These are phyloP conservation scores for Teratosphaeria destructans DNA, from an alignment of 2,329 filamentous ascomycete genomes.

Conservation along the genomic window DNA sequence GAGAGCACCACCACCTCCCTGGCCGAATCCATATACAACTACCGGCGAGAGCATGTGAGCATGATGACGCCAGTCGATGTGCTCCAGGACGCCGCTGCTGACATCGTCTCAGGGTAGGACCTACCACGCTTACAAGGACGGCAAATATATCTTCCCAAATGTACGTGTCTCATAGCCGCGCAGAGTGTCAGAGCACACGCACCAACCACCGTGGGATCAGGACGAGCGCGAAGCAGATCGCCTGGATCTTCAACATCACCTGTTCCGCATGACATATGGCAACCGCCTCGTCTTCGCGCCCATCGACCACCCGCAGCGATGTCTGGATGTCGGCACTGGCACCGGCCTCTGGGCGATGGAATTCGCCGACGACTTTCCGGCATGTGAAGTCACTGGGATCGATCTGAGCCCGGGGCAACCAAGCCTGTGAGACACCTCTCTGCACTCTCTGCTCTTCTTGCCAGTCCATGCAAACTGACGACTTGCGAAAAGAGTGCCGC, in stretches of 20 bases:
- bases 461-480: not conserved
- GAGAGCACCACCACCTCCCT: conserved; percentile 25
- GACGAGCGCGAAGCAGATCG: conserved; percentile 27
- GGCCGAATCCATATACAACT: conserved; percentile 28
- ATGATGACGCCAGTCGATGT: not conserved
- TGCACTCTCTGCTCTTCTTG: not conserved
- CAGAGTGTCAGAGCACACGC: not conserved
- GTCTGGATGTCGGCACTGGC: conserved; percentile 43
- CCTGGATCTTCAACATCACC: conserved; percentile 32
- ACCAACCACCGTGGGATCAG: not conserved
- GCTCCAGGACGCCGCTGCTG: conserved; percentile 2
- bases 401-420: conserved; percentile 44
- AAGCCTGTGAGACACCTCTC: conserved; percentile 21
- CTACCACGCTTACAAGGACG: conserved; percentile 28
- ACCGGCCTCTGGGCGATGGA: conserved; percentile 50
- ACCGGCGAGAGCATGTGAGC: conserved; percentile 25
- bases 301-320: conserved; percentile 30
- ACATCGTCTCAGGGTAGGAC: not conserved
- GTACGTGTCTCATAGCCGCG: conserved; percentile 13
- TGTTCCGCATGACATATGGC: conserved; percentile 38
- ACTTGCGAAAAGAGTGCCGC: conserved; percentile 37
- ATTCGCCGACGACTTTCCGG: conserved; percentile 35
- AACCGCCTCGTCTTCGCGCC: conserved; percentile 38
- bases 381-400: conserved; percentile 33
- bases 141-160: conserved; percentile 32